These are phyloP conservation scores for Tilletia indica DNA, from an alignment of 1,284 basidiomycete species.

Conservation along the genomic window DNA sequence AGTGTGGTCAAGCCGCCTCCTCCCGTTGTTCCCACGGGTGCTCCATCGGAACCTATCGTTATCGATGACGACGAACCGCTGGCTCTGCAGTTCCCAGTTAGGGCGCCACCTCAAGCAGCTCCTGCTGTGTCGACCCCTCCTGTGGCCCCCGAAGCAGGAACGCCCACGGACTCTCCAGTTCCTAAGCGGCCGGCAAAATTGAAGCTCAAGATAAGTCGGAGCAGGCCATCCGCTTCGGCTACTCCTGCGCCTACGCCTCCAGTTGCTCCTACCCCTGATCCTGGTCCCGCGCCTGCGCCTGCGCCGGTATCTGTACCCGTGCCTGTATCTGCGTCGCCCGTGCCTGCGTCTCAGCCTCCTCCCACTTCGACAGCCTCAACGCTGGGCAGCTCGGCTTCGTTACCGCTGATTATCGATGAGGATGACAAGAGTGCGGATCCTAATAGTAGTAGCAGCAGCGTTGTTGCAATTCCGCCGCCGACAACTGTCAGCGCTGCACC, in stretches of 20 bases:
- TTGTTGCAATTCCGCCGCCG: neutral
- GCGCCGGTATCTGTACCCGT: neutral
- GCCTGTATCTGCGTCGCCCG: neutral
- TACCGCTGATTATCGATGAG: too few species aligned
- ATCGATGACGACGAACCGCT: neutral
- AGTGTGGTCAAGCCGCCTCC: neutral
- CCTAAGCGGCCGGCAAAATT: neutral
- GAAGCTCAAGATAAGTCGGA: constrained; percentile 10
- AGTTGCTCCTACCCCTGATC: neutral
- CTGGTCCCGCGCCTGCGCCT: neutral
- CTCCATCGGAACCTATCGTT: neutral
- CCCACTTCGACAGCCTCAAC: too few species aligned
- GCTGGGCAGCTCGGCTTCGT: too few species aligned
- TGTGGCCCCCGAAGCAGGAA: neutral
- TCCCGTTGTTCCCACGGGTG: neutral
- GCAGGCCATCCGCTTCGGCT: neutral
- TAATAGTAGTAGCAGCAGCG: neutral
- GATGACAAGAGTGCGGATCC: too few species aligned
- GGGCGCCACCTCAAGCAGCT: too few species aligned
- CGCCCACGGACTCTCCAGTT: neutral
- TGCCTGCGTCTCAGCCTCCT: neutral
- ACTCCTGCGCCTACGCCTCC: neutral
- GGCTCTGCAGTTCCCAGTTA: too few species aligned
- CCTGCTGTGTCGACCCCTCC: too few species aligned
- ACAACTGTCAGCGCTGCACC: neutral